Percentiles rank a stretch among this genome's conserved stretches.
Conservation (phyloP, 352 stramenopile species). For the Aphanomyces cochlioides region DNA sequence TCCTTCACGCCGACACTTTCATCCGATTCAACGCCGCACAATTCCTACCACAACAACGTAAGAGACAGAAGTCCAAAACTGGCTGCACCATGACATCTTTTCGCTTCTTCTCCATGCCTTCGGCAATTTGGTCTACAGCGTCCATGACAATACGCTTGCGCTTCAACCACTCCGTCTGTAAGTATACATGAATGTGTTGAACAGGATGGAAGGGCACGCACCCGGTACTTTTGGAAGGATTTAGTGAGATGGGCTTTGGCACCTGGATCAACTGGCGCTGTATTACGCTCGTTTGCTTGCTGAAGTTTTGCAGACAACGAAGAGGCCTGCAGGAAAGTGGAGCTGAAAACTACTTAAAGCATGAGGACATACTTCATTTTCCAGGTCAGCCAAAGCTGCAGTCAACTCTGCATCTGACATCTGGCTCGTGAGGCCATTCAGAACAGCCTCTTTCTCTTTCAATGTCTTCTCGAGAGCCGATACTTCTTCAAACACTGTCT, state of each 20-base stretch:
- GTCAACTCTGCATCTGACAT: conserved; percentile 65
- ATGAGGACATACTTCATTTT: conserved; percentile 35
- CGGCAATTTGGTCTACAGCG: conserved; percentile 68
- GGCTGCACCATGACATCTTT: conserved; percentile 45
- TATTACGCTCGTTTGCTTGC: conserved; percentile 43
- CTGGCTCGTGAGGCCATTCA: conserved; percentile 52
- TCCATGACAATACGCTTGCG: conserved; percentile 78
- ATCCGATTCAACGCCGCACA: conserved; percentile 67
- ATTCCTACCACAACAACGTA: conserved; percentile 27
- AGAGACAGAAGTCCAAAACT: neutral
- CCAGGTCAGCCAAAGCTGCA: conserved; percentile 42
- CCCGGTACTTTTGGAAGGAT: conserved; percentile 60
- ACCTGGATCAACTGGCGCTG: conserved; percentile 49
- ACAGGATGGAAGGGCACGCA: conserved; percentile 34
- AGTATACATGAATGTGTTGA: neutral
- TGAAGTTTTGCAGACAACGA: conserved; percentile 47
- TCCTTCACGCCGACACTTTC: conserved; percentile 61
- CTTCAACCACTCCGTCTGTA: conserved; percentile 61
- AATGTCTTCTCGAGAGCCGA: conserved; percentile 49
- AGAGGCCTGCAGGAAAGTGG: conserved; percentile 5
- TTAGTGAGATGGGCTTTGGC: conserved; percentile 60
- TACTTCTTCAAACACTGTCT: conserved; percentile 44
- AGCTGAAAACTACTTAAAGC: no score
- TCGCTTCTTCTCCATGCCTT: conserved; percentile 81
- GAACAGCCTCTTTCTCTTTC: conserved; percentile 44